These are phyloP conservation scores for Phaeophleospora eucalypticola DNA, from an alignment of 2,329 filamentous ascomycete species.

Conservation along the genomic window DNA sequence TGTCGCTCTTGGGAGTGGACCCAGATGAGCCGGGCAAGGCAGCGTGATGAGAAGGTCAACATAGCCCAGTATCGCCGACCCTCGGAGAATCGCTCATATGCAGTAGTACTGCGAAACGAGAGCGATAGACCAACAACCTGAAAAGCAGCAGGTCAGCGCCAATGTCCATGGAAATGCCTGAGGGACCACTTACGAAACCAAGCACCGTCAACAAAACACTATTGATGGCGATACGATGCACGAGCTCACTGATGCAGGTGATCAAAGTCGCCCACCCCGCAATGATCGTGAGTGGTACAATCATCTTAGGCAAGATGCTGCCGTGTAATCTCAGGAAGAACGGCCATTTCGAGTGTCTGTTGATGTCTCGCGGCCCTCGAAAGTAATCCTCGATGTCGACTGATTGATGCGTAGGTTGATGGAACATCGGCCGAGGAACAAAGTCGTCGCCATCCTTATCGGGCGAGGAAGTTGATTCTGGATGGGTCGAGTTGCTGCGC, in stretches of 20 bases:
- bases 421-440: constrained; percentile 7
- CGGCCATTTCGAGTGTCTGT: constrained; percentile 72
- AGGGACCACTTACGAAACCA: constrained; percentile 68
- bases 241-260: constrained; percentile 51
- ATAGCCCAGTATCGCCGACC: constrained; percentile 62
- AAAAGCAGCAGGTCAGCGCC: not conserved
- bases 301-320: constrained; percentile 69
- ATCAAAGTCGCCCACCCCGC: constrained; percentile 63
- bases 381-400: constrained; percentile 31
- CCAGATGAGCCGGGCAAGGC: constrained; percentile 71
- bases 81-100: constrained; percentile 64
- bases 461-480: not conserved
- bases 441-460: not conserved
- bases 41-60: constrained; percentile 53
- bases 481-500: not conserved
- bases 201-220: constrained; percentile 70
- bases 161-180: too few relatives aligned
- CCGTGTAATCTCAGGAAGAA: constrained; percentile 72
- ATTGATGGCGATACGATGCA: constrained; percentile 51
- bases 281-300: constrained; percentile 62
- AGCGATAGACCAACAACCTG: constrained; percentile 73
- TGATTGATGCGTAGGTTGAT: constrained; percentile 16
- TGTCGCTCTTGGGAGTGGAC: constrained; percentile 64
- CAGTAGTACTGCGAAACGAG: constrained; percentile 71
- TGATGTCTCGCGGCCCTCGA: constrained; percentile 58